Percentiles rank a stretch among this genome's conserved stretches.
These are phyloP conservation scores for Hypoxylon rickii DNA, from an alignment of 495 filamentous ascomycete species.

Conservation along the genomic window DNA sequence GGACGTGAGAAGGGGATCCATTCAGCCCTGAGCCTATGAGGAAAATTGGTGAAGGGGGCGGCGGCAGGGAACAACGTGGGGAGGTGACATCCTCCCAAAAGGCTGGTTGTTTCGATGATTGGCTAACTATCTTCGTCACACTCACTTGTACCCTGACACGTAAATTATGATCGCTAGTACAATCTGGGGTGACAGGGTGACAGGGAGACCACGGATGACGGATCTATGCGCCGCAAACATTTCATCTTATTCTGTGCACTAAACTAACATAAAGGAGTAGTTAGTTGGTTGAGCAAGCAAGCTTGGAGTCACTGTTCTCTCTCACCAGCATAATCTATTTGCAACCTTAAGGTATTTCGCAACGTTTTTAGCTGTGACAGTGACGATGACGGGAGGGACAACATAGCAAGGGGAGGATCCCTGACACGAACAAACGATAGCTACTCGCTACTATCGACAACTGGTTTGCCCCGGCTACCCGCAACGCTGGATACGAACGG, in stretches of 20 bases:
- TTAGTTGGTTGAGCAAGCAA: not conserved
- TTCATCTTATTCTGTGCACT: not conserved
- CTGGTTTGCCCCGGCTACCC: too few species aligned
- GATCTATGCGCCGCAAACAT: slow-evolving; percentile 2
- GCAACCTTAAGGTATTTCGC: not conserved
- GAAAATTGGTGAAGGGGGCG: slow-evolving; percentile 4
- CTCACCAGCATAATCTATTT: too few species aligned
- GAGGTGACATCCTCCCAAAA: slow-evolving; percentile 6
- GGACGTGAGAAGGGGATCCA: not conserved
- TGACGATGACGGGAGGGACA: not conserved
- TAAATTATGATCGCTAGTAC: slow-evolving; percentile 16
- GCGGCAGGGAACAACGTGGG: slow-evolving; percentile 14
- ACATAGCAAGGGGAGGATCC: slow-evolving; percentile 2
- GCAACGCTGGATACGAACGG: too few species aligned
- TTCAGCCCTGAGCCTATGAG: not conserved
- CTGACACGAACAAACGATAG: not conserved
- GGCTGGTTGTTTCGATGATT: slow-evolving; percentile 8
- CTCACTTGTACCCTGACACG: not conserved
- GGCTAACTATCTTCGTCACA: slow-evolving; percentile 1
- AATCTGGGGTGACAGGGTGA: not conserved
- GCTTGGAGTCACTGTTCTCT: too few species aligned
- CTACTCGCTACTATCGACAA: too few species aligned
- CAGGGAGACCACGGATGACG: not conserved
- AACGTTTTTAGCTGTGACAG: too few species aligned
- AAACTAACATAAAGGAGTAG: not conserved